Evolutionary conservation across 148 eudicot genomes (phyloP).

Genomic region (Oxyria digyna): DNA sequence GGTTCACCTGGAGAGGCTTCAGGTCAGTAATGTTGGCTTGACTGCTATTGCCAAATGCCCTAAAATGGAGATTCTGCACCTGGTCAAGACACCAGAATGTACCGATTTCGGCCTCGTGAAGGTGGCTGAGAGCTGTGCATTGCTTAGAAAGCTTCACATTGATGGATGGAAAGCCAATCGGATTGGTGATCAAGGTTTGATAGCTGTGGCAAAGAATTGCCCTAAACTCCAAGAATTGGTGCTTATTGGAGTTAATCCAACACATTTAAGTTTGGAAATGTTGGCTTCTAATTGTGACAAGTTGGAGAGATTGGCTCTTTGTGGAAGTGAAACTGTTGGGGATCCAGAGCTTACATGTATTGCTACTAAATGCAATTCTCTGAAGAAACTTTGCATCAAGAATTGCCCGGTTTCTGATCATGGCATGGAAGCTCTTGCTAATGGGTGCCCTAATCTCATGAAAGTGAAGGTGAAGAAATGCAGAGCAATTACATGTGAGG

Average conservation of each 20-base stretch:
- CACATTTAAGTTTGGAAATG: slow-evolving; percentile 24
- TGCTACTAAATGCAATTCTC: slow-evolving; percentile 35
- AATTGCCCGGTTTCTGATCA: slow-evolving; percentile 43
- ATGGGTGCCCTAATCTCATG: slow-evolving; percentile 45
- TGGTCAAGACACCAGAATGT: slow-evolving; percentile 47
- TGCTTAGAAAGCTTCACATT: slow-evolving; percentile 41
- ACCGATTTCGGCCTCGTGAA: slow-evolving; percentile 32
- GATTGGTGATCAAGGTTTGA: slow-evolving; percentile 40
- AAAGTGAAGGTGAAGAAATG: slow-evolving; percentile 60
- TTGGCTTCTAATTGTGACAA: slow-evolving; percentile 34
- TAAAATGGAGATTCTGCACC: slow-evolving; percentile 34
- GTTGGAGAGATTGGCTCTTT: slow-evolving; percentile 45
- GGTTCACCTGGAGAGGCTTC: slow-evolving; percentile 48
- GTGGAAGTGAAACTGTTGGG: slow-evolving; percentile 51
- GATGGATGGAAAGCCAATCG: slow-evolving; percentile 62
- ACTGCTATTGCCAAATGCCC: slow-evolving; percentile 24
- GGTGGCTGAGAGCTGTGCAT: slow-evolving; percentile 34
- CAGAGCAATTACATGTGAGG: slow-evolving; percentile 32
- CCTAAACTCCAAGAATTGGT: slow-evolving; percentile 43
- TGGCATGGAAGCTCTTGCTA: slow-evolving; percentile 47
- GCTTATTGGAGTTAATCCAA: slow-evolving; percentile 40
- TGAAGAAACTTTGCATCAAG: slow-evolving; percentile 52
- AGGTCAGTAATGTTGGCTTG: slow-evolving; percentile 41
- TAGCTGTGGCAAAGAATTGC: slow-evolving; percentile 34
- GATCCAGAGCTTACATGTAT: slow-evolving; percentile 44